phyloP scores from a whole-genome alignment of 2,329 filamentous ascomycete genomes.

The Basipetospora sp. region DNA sequence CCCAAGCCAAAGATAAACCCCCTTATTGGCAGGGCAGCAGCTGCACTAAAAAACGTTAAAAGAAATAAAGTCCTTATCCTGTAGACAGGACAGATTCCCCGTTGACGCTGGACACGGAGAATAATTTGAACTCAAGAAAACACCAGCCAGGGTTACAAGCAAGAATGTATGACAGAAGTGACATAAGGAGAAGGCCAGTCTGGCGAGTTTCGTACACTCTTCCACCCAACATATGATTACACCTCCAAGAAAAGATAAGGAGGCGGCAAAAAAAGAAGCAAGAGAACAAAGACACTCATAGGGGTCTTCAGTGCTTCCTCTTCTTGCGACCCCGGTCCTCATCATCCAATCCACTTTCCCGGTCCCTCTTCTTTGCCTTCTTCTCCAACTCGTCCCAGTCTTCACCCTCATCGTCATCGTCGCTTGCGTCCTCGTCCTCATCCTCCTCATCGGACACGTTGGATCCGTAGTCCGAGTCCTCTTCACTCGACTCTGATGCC shows the following conservation, averaged over 20 bases:
- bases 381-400: slow-evolving; percentile 91
- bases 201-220: too few species aligned
- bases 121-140: too few species aligned
- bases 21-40: too few species aligned
- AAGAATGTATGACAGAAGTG: too few species aligned
- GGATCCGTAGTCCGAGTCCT: slow-evolving; percentile 86
- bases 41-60: too few species aligned
- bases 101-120: too few species aligned
- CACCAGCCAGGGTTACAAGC: too few species aligned
- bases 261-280: neutral
- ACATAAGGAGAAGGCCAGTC: too few species aligned
- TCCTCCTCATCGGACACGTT: slow-evolving; percentile 75
- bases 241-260: neutral
- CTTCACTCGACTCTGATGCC: slow-evolving; percentile 59
- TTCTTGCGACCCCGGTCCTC: slow-evolving; percentile 61
- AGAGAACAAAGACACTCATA: slow-evolving; percentile 4
- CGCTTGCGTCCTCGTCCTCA: slow-evolving; percentile 44
- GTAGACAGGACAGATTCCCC: too few species aligned
- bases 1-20: too few species aligned
- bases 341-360: slow-evolving; percentile 44
- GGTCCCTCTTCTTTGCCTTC: slow-evolving; percentile 76
- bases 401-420: slow-evolving; percentile 66
- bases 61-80: too few species aligned
- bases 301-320: slow-evolving; percentile 34
- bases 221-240: too few species aligned